Percentiles rank a stretch among this genome's conserved stretches.
phyloP scores from a whole-genome alignment of 2,329 filamentous ascomycete species.

The Fusarium sp. region DNA sequence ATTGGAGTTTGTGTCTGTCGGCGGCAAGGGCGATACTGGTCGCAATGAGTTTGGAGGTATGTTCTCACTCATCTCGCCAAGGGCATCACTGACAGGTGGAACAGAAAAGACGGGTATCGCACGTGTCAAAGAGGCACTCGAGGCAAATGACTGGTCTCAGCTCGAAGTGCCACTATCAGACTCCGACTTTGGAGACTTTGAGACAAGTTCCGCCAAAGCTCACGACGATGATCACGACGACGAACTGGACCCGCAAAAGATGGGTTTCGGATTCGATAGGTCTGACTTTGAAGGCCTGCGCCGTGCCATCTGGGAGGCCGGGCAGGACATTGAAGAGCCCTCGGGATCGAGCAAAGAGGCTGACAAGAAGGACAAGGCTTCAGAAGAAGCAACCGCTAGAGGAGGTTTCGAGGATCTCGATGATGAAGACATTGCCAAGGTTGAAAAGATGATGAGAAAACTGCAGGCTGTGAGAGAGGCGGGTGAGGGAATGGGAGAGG shows the following conservation, averaged over 20 bases:
- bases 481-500: conserved; percentile 69
- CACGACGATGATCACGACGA: conserved; percentile 46
- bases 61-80: conserved; percentile 24
- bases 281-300: conserved; percentile 65
- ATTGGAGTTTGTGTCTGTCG: conserved; percentile 72
- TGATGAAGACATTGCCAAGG: conserved; percentile 67
- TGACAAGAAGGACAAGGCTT: conserved; percentile 19
- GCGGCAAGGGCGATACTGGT: conserved; percentile 50
- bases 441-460: conserved; percentile 74
- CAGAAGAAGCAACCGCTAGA: conserved; percentile 39
- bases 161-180: conserved; percentile 38
- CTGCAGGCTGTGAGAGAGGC: conserved; percentile 71
- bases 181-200: conserved; percentile 49
- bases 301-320: conserved; percentile 63
- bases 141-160: conserved; percentile 74
- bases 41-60: conserved; percentile 71
- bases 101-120: conserved; percentile 70
- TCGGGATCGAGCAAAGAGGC: conserved; percentile 16
- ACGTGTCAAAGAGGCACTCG: conserved; percentile 70
- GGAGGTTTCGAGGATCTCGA: conserved; percentile 56
- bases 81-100: conserved; percentile 27
- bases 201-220: conserved; percentile 50
- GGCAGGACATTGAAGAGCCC: conserved; percentile 37
- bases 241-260: conserved; percentile 58
- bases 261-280: conserved; percentile 65